Evolutionary conservation across 1,139 yeast genomes (phyloP), one percentile per base, ranked within the genome.

Genomic region (Zygoascus hellenicus): DNA sequence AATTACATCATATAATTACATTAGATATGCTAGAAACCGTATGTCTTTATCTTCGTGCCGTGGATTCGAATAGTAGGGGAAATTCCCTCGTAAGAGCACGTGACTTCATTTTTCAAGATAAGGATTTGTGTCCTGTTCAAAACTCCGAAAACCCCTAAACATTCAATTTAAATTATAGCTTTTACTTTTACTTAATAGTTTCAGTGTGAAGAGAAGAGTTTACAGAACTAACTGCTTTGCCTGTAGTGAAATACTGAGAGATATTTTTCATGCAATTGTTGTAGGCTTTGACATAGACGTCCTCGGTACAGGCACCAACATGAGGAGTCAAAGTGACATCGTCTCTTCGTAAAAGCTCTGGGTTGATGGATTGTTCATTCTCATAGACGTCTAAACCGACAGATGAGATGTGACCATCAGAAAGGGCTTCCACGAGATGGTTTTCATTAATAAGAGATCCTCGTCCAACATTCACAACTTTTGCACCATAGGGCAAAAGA

Each of bases 341-440:
- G 59, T 78, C 73, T 58, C 92, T 72, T 9, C 68, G 66, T 30
- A 76, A 58, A 45, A 83, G 72, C 28, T 69, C 78, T n/a, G 72
- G 72, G 53, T 77, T 74, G n/a, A 83, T 72, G 1, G 51, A 47
- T 2, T 89, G 89, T 63, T 88, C 96, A 35, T 75, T 63, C 56
- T 80, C 84, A 64, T 71, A 86, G 5, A 88, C 96, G 59, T 88
- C 96, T 39, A 87, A 68, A 0, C 96, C 97, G n/a, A 83, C 92
- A 59, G 81, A 77, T 19, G 75, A 65, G 2, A 89, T 72, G 51
- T 83, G 80, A 1, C 94, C 95, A 3, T 71, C 61, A 53, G 80
- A 73, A 50, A 89, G 71, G 0, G 87, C 95, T 9, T 69, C 71
- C 2, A 86, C 76, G 44, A 89, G 69, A 1, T 83, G 95, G 13